Conservation (phyloP, 176 grass and related monocot species). For the Pharus latifolius region DNA sequence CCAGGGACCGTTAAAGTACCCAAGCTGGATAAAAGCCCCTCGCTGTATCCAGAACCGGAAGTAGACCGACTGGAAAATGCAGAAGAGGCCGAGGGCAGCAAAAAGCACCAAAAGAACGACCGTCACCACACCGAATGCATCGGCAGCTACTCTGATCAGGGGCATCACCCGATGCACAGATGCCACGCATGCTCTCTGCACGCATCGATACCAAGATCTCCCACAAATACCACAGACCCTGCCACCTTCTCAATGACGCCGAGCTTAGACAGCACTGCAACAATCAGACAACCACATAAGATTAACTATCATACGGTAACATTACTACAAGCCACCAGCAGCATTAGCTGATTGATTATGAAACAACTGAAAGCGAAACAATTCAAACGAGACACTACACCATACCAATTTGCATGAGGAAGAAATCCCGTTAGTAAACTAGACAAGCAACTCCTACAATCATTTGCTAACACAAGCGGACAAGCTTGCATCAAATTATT, state of each 20-base stretch:
- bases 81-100: slow-evolving; percentile 53
- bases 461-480: no score
- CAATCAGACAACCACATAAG: neutral
- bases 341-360: no score
- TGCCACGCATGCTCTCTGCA: slow-evolving; percentile 94
- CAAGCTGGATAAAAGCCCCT: slow-evolving; percentile 41
- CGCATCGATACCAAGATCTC: slow-evolving; percentile 58
- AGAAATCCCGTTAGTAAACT: no score
- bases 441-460: no score
- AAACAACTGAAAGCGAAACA: no score
- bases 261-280: slow-evolving; percentile 37
- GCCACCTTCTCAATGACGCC: neutral
- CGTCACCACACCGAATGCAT: slow-evolving; percentile 80
- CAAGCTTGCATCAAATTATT: no score
- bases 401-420: no score
- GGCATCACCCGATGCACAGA: slow-evolving; percentile 86
- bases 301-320: neutral
- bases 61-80: slow-evolving; percentile 47
- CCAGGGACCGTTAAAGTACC: slow-evolving; percentile 93
- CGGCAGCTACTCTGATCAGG: slow-evolving; percentile 77
- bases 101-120: slow-evolving; percentile 52
- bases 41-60: slow-evolving; percentile 45
- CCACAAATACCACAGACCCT: slow-evolving; percentile 38
- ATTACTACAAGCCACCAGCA: no score
- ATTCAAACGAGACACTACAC: no score